Evolutionary conservation across 129 eudicot species (phyloP).

Genomic region (Calendula officinalis): DNA sequence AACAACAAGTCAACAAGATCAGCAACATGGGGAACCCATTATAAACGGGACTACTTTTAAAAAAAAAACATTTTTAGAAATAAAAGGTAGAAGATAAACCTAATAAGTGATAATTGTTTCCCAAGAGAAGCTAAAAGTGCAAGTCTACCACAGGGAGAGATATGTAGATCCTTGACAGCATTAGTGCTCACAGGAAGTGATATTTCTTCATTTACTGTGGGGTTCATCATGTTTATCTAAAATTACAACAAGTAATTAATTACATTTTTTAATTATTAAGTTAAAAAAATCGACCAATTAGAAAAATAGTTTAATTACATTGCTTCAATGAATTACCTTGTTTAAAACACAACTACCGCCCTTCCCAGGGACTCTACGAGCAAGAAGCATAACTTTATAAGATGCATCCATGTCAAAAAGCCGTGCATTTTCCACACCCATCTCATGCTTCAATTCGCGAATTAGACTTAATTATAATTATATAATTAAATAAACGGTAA

Average conservation of each 20-base stretch:
- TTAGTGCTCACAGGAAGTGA: neutral
- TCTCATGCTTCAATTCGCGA: neutral
- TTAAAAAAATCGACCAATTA: neutral
- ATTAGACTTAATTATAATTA: too few species aligned
- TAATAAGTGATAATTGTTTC: neutral
- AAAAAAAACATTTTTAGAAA: neutral
- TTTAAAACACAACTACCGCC: constrained; percentile 4
- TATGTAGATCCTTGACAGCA: constrained; percentile 14
- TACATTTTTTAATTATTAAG: neutral
- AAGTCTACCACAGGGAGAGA: constrained; percentile 18
- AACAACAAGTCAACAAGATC: too few species aligned
- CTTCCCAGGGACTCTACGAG: constrained; percentile 4
- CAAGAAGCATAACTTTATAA: constrained; percentile 2
- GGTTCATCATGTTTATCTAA: constrained; percentile 4
- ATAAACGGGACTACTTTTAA: too few species aligned
- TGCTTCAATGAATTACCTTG: neutral
- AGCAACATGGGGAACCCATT: too few species aligned
- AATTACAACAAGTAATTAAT: neutral
- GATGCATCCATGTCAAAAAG: constrained; percentile 8
- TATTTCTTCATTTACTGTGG: neutral
- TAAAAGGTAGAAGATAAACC: neutral
- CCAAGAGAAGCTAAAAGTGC: constrained; percentile 16
- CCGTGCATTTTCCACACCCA: neutral
- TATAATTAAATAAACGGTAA: neutral
- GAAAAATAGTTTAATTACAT: neutral